Evolutionary conservation across 1,284 basidiomycete genomes (phyloP).

Genomic region (Austroboletus olivaceoglutinosus): DNA sequence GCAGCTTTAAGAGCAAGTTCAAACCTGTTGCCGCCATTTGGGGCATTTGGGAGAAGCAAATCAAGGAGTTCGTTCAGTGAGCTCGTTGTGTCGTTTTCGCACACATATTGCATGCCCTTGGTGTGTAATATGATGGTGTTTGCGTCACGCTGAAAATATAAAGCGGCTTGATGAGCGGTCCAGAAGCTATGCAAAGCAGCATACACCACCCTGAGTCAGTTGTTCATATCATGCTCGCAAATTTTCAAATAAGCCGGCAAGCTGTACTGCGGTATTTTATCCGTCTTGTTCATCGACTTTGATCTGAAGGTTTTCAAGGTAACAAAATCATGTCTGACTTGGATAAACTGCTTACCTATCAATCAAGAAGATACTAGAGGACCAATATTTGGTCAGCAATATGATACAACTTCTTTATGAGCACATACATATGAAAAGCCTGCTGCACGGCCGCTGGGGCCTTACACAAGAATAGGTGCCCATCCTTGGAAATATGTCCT

Average conservation of each 20-base stretch:
- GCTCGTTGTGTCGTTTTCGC: constrained; percentile 46
- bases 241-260: constrained; percentile 36
- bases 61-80: constrained; percentile 46
- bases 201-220: constrained; percentile 58
- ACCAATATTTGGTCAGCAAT: constrained; percentile 1
- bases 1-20: constrained; percentile 41
- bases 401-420: not conserved
- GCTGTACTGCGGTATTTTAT: constrained; percentile 40
- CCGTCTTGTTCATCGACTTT: constrained; percentile 44
- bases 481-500: constrained; percentile 55
- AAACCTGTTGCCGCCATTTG: constrained; percentile 48
- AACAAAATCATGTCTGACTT: not conserved
- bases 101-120: constrained; percentile 24
- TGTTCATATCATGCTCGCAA: constrained; percentile 27
- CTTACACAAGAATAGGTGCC: constrained; percentile 46
- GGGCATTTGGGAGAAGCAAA: constrained; percentile 35
- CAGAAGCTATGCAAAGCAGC: constrained; percentile 53
- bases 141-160: constrained; percentile 43
- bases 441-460: constrained; percentile 52
- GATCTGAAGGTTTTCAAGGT: constrained; percentile 37
- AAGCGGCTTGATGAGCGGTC: constrained; percentile 44
- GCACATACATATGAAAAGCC: constrained; percentile 57
- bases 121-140: constrained; percentile 57
- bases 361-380: constrained; percentile 49
- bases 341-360: constrained; percentile 38